These are phyloP conservation scores for Hanseniaspora valbyensis DNA, from an alignment of 805 yeast genomes.

Conservation along the genomic window DNA sequence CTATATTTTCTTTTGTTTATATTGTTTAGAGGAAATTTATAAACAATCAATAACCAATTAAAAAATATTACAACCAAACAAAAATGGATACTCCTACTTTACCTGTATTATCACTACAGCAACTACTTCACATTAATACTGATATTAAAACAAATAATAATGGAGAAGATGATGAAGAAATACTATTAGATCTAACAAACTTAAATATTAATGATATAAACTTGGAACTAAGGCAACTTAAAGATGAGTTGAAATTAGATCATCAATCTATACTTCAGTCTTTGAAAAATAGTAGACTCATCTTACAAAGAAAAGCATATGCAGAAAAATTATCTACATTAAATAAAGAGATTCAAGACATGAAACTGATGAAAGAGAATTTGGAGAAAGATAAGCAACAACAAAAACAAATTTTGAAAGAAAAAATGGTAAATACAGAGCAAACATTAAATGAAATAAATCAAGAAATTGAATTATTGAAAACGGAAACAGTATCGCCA, in stretches of 20 bases:
- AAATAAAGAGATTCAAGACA: constrained; percentile 1
- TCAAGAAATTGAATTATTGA: background rate
- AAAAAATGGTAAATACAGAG: background rate
- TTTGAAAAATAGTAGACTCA: constrained; percentile 4
- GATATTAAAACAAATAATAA: background rate
- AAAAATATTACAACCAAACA: background rate
- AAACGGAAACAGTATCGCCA: background rate
- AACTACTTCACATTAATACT: background rate
- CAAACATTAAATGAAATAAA: background rate
- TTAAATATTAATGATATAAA: constrained; percentile 7
- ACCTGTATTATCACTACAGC: constrained; percentile 12
- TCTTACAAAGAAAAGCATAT: constrained; percentile 2
- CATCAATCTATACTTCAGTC: constrained; percentile 9
- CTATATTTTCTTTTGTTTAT: no score
- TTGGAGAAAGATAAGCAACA: constrained; percentile 4
- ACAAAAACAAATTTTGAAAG: background rate
- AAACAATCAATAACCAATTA: no score
- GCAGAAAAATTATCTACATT: background rate
- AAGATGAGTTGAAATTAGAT: constrained; percentile 9
- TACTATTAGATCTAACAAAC: constrained; percentile 1
- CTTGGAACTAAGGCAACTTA: constrained; percentile 2
- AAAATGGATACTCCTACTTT: constrained; percentile 7
- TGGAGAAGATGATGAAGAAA: background rate
- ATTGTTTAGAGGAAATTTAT: no score
- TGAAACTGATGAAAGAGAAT: constrained; percentile 1